Conservation (phyloP, 2,329 filamentous ascomycete species). For the Beauveria sp. region DNA sequence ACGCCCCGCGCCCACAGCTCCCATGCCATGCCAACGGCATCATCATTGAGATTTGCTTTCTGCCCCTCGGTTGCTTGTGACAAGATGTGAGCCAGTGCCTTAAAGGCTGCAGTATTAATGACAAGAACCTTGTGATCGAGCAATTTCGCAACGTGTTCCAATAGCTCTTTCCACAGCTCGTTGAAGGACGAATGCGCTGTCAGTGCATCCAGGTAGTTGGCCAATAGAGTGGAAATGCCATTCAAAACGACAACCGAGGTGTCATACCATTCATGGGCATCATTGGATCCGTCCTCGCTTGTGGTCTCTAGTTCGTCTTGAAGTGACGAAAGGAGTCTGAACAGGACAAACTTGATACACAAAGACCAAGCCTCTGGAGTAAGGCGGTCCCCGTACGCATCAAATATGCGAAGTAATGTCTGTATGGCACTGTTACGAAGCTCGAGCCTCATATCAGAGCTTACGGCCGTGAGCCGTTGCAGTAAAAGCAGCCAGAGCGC, state of each 20-base stretch:
- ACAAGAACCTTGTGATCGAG: constrained; percentile 58
- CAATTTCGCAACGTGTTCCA: constrained; percentile 59
- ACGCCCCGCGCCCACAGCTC: constrained; percentile 60
- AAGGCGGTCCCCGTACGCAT: constrained; percentile 78
- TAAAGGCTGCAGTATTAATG: constrained; percentile 64
- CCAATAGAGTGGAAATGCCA: constrained; percentile 65
- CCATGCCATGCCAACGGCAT: constrained; percentile 58
- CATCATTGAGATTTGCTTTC: constrained; percentile 37
- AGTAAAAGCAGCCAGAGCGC: constrained; percentile 75
- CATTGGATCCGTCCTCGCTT: constrained; percentile 31
- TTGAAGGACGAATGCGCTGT: constrained; percentile 60
- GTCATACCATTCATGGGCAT: constrained; percentile 58
- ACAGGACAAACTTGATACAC: constrained; percentile 73
- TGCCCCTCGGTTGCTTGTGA: constrained; percentile 38
- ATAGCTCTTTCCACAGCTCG: constrained; percentile 66
- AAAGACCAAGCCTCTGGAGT: constrained; percentile 74
- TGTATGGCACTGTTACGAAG: constrained; percentile 83
- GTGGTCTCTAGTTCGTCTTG: constrained; percentile 44
- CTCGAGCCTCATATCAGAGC: constrained; percentile 64
- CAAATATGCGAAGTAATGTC: constrained; percentile 83
- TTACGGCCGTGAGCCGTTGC: constrained; percentile 62
- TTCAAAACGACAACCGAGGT: constrained; percentile 68
- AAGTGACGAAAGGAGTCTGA: constrained; percentile 68
- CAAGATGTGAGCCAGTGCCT: constrained; percentile 57
- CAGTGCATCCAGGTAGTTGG: constrained; percentile 68